Percentiles rank a stretch among this genome's conserved stretches.
phyloP scores from a whole-genome alignment of 139 green algal genomes.

The Eudorina sp. region DNA sequence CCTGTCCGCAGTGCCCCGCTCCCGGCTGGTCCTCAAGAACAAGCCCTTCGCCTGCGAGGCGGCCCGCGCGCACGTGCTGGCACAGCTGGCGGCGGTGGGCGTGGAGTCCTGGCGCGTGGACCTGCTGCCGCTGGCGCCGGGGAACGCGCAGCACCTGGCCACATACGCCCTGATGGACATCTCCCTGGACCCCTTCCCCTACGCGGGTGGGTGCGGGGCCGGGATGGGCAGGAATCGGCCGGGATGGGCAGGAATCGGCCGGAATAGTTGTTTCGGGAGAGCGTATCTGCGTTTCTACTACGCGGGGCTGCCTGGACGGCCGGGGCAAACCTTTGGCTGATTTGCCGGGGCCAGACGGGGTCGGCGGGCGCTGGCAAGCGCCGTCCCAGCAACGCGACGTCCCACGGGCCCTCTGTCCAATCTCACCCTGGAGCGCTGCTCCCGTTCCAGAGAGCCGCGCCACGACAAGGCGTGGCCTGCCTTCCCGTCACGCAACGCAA shows the following conservation, averaged over 20 bases:
- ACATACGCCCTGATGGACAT: constrained; percentile 91
- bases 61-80: constrained; percentile 66
- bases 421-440: too few species aligned
- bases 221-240: background rate
- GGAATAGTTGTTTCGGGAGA: too few species aligned
- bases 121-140: constrained; percentile 85
- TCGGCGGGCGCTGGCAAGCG: too few species aligned
- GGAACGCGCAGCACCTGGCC: constrained; percentile 87
- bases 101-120: constrained; percentile 85
- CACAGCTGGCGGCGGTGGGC: constrained; percentile 63
- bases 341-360: too few species aligned
- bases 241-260: background rate
- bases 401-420: too few species aligned
- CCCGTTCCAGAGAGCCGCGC: too few species aligned
- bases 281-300: too few species aligned
- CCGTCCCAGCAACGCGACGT: too few species aligned
- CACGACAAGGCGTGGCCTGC: too few species aligned
- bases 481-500: too few species aligned
- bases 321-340: too few species aligned
- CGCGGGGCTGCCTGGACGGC: too few species aligned
- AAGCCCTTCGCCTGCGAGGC: constrained; percentile 96
- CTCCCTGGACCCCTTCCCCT: constrained; percentile 95
- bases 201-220: constrained; percentile 74
- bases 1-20: constrained; percentile 73
- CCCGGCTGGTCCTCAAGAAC: constrained; percentile 95